phyloP scores from a whole-genome alignment of 2,329 filamentous ascomycete genomes.

The Fusarium multiceps region DNA sequence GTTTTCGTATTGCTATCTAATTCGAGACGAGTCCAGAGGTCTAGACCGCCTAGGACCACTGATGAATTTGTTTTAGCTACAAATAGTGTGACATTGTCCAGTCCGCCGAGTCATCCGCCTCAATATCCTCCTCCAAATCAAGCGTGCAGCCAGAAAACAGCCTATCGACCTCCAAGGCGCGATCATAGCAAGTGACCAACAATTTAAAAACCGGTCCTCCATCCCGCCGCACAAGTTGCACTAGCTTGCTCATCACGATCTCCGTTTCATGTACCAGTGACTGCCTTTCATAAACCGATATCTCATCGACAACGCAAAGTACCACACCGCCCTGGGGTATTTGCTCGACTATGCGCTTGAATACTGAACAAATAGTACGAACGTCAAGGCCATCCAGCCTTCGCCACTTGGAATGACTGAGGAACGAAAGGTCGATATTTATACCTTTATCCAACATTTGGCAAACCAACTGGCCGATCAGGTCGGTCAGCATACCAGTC shows the following conservation, averaged over 20 bases:
- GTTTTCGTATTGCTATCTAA: rapidly evolving
- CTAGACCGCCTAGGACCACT: neutral
- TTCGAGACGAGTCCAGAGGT: rapidly evolving
- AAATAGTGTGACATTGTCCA: neutral
- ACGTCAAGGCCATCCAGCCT: neutral
- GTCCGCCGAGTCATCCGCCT: neutral
- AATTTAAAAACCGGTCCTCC: neutral
- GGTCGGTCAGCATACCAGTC: neutral
- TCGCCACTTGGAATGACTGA: neutral
- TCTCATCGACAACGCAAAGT: neutral
- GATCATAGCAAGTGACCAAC: neutral
- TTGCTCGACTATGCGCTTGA: neutral
- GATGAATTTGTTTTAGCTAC: neutral
- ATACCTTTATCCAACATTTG: neutral
- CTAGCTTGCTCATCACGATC: neutral
- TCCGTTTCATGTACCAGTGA: neutral
- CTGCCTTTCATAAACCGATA: neutral
- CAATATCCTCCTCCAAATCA: neutral
- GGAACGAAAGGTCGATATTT: neutral
- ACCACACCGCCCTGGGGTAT: neutral
- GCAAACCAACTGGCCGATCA: neutral
- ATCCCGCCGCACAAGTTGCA: neutral
- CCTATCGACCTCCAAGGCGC: neutral
- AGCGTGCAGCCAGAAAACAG: neutral
- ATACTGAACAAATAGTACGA: neutral